Base-by-base conservation (phyloP, 192 early-diverging fungal species). In the Lobulomyces angularis region DNA sequence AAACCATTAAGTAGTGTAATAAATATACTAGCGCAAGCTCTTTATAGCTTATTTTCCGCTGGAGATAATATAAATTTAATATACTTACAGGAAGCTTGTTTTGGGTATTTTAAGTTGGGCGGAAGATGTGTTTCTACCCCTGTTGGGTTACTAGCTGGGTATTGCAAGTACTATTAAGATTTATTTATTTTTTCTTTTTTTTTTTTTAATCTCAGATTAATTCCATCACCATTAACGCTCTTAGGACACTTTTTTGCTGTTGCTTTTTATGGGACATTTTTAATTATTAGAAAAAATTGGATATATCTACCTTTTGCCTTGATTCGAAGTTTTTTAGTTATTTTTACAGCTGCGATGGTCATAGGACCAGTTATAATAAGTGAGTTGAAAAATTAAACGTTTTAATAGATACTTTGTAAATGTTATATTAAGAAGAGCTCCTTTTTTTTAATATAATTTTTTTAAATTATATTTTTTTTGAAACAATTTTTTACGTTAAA, bases 181-280 rank as follows among this genome's bases (percentile, higher is more conserved):
- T n/a, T n/a, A n/a, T 18, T 43, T 18, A 43, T 18, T 43, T 23
- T 52, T 11, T 55, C 11, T 9, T 30, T 0, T 18, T 41, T 8
- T 42, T 8, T 46, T 18, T 17, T 22, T 7, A 1, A 33, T n/a
- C n/a, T n/a, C 34, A 64, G 67, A 5, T 59, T 94, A 20, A 55
- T 77, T 8, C 77, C 78, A 18, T 70, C 67, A 28, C 89, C 91
- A 5, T 27, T 70, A 31, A 64, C 90, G 7, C 71, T 95, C 3
- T 41, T 92, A 0, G 75, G 71, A 48, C 91, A 95, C 61, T 97
- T 97, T 53, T 95, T 94, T 64, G 71, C 78, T 12, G 91, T 95
- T 17, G 94, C 91, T 0, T 42, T 83, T 4, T 74, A 83, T 56
- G 40, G 71, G 45, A 57, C 82, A 42, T 31, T 12, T 18, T 9